Percentiles rank a stretch among this genome's conserved stretches.
Evolutionary conservation across 2,329 filamentous ascomycete genomes (phyloP).

Genomic region (Pseudogymnoascus sp.): DNA sequence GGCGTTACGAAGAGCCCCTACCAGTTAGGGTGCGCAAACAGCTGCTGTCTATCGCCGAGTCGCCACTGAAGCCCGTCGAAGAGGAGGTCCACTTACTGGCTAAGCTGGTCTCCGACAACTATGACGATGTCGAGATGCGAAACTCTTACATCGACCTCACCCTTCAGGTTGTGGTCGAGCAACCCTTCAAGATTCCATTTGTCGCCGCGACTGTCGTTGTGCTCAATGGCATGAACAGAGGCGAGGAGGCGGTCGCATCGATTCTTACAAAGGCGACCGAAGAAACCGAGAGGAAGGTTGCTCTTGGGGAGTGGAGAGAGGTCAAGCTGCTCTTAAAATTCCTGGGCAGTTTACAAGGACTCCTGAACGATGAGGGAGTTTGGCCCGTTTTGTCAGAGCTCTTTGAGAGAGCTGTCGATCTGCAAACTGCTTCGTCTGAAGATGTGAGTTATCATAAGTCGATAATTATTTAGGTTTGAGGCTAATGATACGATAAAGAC

Average conservation of each 20-base stretch:
- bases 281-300: conserved; percentile 59
- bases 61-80: conserved; percentile 66
- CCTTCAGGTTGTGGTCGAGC: conserved; percentile 73
- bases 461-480: background rate
- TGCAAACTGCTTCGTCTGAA: conserved; percentile 87
- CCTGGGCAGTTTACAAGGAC: conserved; percentile 73
- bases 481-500: conserved; percentile 39
- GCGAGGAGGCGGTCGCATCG: conserved; percentile 61
- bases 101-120: conserved; percentile 70
- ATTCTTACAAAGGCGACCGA: conserved; percentile 57
- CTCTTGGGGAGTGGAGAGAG: conserved; percentile 73
- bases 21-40: conserved; percentile 68
- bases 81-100: conserved; percentile 72
- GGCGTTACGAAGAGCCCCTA: conserved; percentile 66
- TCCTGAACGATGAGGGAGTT: conserved; percentile 76
- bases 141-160: conserved; percentile 65
- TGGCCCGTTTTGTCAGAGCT: conserved; percentile 81
- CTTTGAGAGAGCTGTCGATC: conserved; percentile 82
- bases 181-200: conserved; percentile 97
- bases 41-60: conserved; percentile 73
- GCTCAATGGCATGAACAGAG: conserved; percentile 61
- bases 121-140: conserved; percentile 74
- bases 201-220: conserved; percentile 75
- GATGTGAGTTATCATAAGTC: conserved; percentile 56
- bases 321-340: conserved; percentile 89